Evolutionary conservation across 1,284 basidiomycete genomes (phyloP).

Genomic region (Ustilago lituana): DNA sequence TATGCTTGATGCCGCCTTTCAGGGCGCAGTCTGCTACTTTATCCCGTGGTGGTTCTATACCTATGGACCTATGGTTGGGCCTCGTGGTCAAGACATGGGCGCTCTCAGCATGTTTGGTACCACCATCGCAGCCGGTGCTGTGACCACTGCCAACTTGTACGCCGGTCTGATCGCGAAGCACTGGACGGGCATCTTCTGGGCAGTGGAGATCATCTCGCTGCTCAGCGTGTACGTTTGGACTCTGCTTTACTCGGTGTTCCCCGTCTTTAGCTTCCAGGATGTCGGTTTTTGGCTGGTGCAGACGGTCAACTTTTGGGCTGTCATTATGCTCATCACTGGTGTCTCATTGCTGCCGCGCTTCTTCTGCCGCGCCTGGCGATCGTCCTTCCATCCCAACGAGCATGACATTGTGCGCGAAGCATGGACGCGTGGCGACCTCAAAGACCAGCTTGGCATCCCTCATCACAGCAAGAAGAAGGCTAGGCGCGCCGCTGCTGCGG

Average conservation of each 20-base stretch:
- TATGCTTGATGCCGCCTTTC: constrained; percentile 93
- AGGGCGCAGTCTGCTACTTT: constrained; percentile 89
- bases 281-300: constrained; percentile 53
- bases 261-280: constrained; percentile 42
- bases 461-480: constrained; percentile 35
- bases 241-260: constrained; percentile 56
- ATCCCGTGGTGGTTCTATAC: constrained; percentile 84
- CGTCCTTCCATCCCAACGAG: constrained; percentile 56
- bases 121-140: constrained; percentile 84
- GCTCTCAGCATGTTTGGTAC: constrained; percentile 87
- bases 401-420: constrained; percentile 59
- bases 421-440: constrained; percentile 59
- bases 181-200: constrained; percentile 58
- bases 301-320: constrained; percentile 58
- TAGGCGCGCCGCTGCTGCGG: constrained; percentile 19
- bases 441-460: constrained; percentile 52
- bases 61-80: constrained; percentile 66
- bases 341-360: constrained; percentile 59
- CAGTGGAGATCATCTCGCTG: constrained; percentile 55
- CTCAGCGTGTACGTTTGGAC: constrained; percentile 58
- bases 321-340: constrained; percentile 52
- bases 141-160: constrained; percentile 79
- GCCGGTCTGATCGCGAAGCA: constrained; percentile 53
- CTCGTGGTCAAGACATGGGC: constrained; percentile 67
- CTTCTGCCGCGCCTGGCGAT: constrained; percentile 50